These are phyloP conservation scores for Alternaria solani DNA, from an alignment of 2,329 filamentous ascomycete genomes.

Conservation along the genomic window DNA sequence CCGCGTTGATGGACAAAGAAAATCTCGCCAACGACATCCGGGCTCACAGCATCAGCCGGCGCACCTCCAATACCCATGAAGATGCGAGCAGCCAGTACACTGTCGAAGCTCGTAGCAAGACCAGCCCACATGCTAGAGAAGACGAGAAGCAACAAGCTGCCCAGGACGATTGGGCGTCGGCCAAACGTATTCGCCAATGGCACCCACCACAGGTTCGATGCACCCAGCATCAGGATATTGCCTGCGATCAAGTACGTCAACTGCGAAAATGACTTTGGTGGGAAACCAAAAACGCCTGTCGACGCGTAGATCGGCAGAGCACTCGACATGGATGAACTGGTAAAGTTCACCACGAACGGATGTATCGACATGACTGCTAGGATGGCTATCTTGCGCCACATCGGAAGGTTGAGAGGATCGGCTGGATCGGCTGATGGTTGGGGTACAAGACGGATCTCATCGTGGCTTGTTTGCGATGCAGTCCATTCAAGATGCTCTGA, in stretches of 20 bases:
- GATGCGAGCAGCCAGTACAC: slow-evolving; percentile 49
- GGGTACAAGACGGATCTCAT: slow-evolving; percentile 51
- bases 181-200: slow-evolving; percentile 54
- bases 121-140: slow-evolving; percentile 53
- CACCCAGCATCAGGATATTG: slow-evolving; percentile 51
- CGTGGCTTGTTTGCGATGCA: slow-evolving; percentile 41
- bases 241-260: slow-evolving; percentile 51
- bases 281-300: slow-evolving; percentile 41
- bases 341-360: slow-evolving; percentile 51
- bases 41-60: slow-evolving; percentile 52
- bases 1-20: slow-evolving; percentile 55
- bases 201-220: slow-evolving; percentile 53
- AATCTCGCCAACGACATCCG: slow-evolving; percentile 53
- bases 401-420: slow-evolving; percentile 53
- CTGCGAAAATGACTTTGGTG: slow-evolving; percentile 40
- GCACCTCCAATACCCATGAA: slow-evolving; percentile 51
- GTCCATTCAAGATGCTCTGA: slow-evolving; percentile 42
- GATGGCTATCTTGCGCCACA: slow-evolving; percentile 48
- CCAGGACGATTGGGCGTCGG: slow-evolving; percentile 49
- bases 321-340: slow-evolving; percentile 47
- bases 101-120: slow-evolving; percentile 46
- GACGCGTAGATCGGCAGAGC: slow-evolving; percentile 48
- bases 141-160: slow-evolving; percentile 45
- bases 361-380: slow-evolving; percentile 50
- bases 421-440: slow-evolving; percentile 51